Evolutionary conservation across 345 rosid genomes (phyloP), one percentile per base, ranked within the genome.

Genomic region (Eucalyptus coolabah): DNA sequence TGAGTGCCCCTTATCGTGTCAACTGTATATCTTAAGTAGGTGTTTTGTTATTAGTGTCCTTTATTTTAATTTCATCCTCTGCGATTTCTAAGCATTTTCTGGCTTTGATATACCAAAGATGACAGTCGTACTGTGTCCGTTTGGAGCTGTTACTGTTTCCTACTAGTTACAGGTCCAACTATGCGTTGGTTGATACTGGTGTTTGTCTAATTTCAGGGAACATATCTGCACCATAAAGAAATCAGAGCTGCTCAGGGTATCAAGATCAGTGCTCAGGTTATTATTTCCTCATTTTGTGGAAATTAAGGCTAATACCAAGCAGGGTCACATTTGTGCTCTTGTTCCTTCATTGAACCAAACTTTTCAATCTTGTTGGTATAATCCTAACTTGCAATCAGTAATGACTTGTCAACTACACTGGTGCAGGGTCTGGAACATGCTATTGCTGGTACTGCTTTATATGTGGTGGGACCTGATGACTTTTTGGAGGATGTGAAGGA

Each of bases 211-310:
- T 94, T 92, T 90, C 95, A 98, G 99, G 99, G 99, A 88, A 92
- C 95, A 14, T 97, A 96, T 89, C 30, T 95, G 90, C 99, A 97
- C 92, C 97, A 95, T 87, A 98, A 96, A 92, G 95, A 95, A 90
- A 96, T 96, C 89, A 98, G 95, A 94, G 99, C 99, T 89, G 99
- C 98, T 77, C 97, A 95, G 95, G 98, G 99, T 90, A 97, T 98
- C 92, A 98, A 98, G 93, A 96, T 98, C 63, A 90, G 96, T 65
- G 99, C 96, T 45, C 99, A 97, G 99, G 99, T 98, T 87, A 89
- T 88, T 54, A 47, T 89, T 85, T 21, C 49, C 21, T 19, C 17
- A 11, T 54, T 89, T 23, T 7, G 85, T 45, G 44, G 47, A 89
- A 82, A 40, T 42, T 32, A 72, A 72, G 82, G 45, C 82, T 37